Base-by-base conservation (phyloP, 2,329 filamentous ascomycete species). In the Fusarium tanahbumbuense region DNA sequence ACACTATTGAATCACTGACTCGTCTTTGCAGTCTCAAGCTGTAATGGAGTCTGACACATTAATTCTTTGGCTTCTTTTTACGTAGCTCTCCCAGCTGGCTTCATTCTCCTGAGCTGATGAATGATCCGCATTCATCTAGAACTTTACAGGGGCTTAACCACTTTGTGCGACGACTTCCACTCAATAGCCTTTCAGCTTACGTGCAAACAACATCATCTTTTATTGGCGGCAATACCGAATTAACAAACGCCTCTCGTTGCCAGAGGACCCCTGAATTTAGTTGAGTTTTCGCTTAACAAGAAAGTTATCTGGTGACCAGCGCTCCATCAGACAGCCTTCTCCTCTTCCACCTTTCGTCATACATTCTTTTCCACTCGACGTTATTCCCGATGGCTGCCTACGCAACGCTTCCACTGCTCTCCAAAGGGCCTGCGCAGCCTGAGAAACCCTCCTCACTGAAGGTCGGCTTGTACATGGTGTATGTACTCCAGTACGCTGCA, bases 391-490 rank as follows among this genome's bases (percentile, higher is more conserved):
- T 60, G 57, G 18, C 34, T 5, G 18, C 20, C 18, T 60, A 20
- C 50, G 16, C 57, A 41, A 10, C 2, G 32, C 42, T 12, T 32
- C 42, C 2, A 18, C 12, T 4, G 47, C n/a, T n/a, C 32, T 23
- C 9, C 1, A 9, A 11, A 37, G 34, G 34, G 18, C 34, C 34
- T 37, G 34, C 34, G 10, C 47, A 48, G 16, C 20, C 9, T 5
- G 34, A 22, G 1, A 46, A 4, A 6, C 30, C 50, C 8, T 60
- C 57, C 2, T 56, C 57, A 2, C 25, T 47, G 2, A 40, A 56
- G 13, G 52, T 61, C 4, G 52, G 59, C 2, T 4, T 65, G 1
- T 64, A 64, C 23, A 65, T 65, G 62, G n/a, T 63, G 61, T 64
- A 44, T 27, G 50, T 16, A 2, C 4, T 5, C 15, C 2, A 6